phyloP scores from a whole-genome alignment of 805 yeast genomes.

The Candida qinlingensis region DNA sequence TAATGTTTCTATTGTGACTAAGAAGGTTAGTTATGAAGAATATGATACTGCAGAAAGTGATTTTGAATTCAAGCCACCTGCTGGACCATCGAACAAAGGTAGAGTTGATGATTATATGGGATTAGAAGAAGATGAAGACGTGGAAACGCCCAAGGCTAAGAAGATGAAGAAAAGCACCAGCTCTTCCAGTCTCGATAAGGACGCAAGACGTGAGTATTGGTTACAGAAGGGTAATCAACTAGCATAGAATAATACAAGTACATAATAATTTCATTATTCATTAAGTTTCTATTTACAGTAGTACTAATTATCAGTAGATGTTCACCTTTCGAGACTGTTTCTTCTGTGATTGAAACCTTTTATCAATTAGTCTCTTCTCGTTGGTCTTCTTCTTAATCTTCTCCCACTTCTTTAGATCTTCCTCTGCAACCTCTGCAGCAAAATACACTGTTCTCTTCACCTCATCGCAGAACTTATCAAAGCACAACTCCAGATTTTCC shows the following conservation, averaged over 20 bases:
- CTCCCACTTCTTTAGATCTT: constrained; percentile 48
- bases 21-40: constrained; percentile 3
- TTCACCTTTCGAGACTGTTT: constrained; percentile 29
- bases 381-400: constrained; percentile 28
- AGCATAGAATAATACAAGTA: constrained; percentile 8
- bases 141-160: constrained; percentile 15
- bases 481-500: constrained; percentile 52
- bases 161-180: constrained; percentile 7
- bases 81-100: background rate
- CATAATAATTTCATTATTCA: background rate
- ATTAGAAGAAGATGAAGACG: constrained; percentile 22
- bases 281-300: background rate
- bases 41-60: constrained; percentile 13
- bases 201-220: constrained; percentile 32
- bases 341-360: constrained; percentile 33
- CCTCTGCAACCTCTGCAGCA: constrained; percentile 41
- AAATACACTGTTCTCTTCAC: constrained; percentile 43
- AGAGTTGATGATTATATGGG: constrained; percentile 24
- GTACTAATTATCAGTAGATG: background rate
- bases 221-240: constrained; percentile 29
- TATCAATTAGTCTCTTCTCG: constrained; percentile 30
- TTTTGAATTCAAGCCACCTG: background rate
- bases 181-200: constrained; percentile 14
- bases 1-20: constrained; percentile 15
- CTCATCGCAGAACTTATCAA: constrained; percentile 49